Evolutionary conservation across 805 yeast species (phyloP), one percentile per base, ranked within the genome.

Genomic region (Pichia kluyveri): DNA sequence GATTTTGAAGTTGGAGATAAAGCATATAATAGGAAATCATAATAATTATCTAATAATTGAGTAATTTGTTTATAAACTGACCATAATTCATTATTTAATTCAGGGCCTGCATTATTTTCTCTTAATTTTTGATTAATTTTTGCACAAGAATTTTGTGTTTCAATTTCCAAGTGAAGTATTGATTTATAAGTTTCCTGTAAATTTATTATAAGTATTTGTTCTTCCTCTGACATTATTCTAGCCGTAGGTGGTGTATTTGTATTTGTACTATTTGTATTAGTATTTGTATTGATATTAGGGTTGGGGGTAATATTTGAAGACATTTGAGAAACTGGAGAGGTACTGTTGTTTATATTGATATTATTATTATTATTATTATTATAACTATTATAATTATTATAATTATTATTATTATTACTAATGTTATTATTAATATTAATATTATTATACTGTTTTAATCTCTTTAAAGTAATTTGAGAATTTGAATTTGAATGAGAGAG

Each of bases 171-270:
- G 53, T 77, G 77, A 42, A 83, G 80, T 39, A 83, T 84, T 44
- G 76, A 70, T 56, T 82, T 82, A 62, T 83, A 84, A 4, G 88
- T 82, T 58, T 83, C 89, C 61, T 84, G 87, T 27, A 84, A 62
- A 59, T 83, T 83, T 2, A 83, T 71, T 2, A 86, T 86, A 42
- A 84, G 66, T 44, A 77, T 78, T 55, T 77, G 84, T 60, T 79
- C 86, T 57, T 79, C 84, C 44, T 75, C 79, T 1, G 82, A 60
- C 23, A 67, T 54, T 39, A 64, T 46, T 48, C 57, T 59, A 46
- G 51, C 38, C 26, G 32, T 41, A 9, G 43, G 44, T 26, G 38
- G 42, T 30, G 38, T 40, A 17, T 37, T n/a, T n/a, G n/a, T n/a
- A 12, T 37, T 37, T 5, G 5, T 37, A 18, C 4, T 18, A 19